Base-by-base conservation (phyloP, 345 rosid species). In the Microcos paniculata region DNA sequence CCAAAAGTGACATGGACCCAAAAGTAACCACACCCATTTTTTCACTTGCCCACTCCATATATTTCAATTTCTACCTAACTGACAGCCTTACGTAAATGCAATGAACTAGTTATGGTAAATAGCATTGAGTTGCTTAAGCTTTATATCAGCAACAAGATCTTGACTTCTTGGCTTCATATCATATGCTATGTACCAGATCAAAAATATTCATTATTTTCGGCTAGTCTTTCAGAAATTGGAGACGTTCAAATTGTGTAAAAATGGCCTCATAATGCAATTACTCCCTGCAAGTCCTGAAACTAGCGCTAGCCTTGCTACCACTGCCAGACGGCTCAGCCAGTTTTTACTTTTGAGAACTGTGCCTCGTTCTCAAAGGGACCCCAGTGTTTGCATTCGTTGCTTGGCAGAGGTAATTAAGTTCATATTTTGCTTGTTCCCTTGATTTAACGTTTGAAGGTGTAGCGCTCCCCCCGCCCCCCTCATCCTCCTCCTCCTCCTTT, bases 221-320 rank as follows among this genome's bases (percentile, higher is more conserved):
- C 58, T 13, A 52, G 38, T 61, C 55, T 49, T 49, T 49, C 21
- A 5, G 55, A 49, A 18, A 9, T 56, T 4, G 1, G 15, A 2
- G 26, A 35, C 23, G 28, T 33, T 16, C 21, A 28, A 18, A 15
- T 16, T 9, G 8, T 2, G 14, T 6, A 9, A 66, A 51, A 88
- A n/a, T 90, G 87, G 87, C 89, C 51, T 65, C 86, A 9, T 42
- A 83, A 33, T 86, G 82, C 94, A 87, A 19, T 78, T 88, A 1
- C 73, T 85, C 63, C 74, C 86, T 0, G 79, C 78, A 0, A 79
- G 77, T 49, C 88, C 91, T 2, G 61, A 80, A 0, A n/a, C 78
- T 21, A 72, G n/a, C n/a, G n/a, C 79, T 8, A 70, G 70, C 7
- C 59, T 79, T n/a, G 23, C 74, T 8, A 72, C 11, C 68, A 77